Evolutionary conservation across 257 asterid species (phyloP).

Genomic region (Solanum virginianum): DNA sequence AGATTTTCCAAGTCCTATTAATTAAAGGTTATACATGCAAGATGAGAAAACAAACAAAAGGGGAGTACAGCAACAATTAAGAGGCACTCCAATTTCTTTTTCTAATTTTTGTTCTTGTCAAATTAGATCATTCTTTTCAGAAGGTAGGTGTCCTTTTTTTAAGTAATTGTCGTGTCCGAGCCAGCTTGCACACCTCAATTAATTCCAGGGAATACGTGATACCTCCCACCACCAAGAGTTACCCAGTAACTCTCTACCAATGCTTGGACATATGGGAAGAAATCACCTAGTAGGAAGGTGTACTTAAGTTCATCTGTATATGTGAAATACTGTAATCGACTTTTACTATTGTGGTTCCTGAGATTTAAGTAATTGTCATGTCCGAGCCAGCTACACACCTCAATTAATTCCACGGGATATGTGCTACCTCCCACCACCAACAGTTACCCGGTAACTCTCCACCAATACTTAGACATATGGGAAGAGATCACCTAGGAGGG

Average conservation of each 20-base stretch:
- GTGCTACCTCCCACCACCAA: not conserved
- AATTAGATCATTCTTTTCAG: not conserved
- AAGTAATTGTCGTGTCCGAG: not conserved
- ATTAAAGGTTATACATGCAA: not conserved
- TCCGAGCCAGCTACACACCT: not conserved
- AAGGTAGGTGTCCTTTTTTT: not conserved
- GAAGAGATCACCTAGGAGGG: not conserved
- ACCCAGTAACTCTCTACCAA: not conserved
- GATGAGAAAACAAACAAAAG: not conserved
- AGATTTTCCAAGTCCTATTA: not conserved
- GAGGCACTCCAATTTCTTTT: not conserved
- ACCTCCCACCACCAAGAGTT: not conserved
- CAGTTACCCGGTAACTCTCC: not conserved
- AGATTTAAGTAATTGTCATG: not conserved
- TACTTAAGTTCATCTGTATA: not conserved
- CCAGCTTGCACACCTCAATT: not conserved
- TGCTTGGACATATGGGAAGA: not conserved
- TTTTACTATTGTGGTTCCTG: not conserved
- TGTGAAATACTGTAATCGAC: not conserved
- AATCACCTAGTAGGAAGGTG: not conserved
- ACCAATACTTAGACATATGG: not conserved
- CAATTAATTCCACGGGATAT: not conserved
- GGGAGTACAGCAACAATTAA: not conserved
- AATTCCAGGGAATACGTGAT: not conserved
- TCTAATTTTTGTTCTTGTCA: not conserved